Conservation (phyloP, 2,329 filamentous ascomycete genomes). For the Exophiala mesophila region DNA sequence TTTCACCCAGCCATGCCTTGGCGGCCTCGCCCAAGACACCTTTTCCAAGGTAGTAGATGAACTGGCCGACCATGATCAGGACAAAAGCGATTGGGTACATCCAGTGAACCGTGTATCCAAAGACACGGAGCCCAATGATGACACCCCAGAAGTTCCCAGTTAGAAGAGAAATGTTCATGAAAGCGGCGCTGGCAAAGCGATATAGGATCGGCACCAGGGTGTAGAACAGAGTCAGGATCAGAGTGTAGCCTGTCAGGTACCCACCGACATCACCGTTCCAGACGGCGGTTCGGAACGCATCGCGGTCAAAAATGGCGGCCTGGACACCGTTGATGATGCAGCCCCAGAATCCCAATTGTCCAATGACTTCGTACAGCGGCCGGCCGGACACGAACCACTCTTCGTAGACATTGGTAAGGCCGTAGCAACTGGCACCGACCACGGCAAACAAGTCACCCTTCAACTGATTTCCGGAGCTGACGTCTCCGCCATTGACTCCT, state of each 20-base stretch:
- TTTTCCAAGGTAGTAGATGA: constrained; percentile 82
- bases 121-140: constrained; percentile 83
- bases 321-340: constrained; percentile 88
- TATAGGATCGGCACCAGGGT: constrained; percentile 79
- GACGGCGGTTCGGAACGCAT: constrained; percentile 59
- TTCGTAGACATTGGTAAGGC: constrained; percentile 83
- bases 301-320: constrained; percentile 84
- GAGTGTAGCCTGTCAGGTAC: constrained; percentile 84
- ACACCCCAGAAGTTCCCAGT: constrained; percentile 98
- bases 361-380: constrained; percentile 88
- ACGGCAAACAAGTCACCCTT: constrained; percentile 93
- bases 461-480: constrained; percentile 58
- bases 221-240: constrained; percentile 81
- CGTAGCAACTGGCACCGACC: constrained; percentile 84
- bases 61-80: constrained; percentile 77
- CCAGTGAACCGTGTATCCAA: constrained; percentile 74
- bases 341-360: constrained; percentile 83
- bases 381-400: constrained; percentile 87
- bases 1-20: constrained; percentile 90
- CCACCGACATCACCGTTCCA: constrained; percentile 68
- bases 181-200: constrained; percentile 83
- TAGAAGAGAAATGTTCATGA: constrained; percentile 92
- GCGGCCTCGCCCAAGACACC: constrained; percentile 76
- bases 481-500: constrained; percentile 60
- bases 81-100: constrained; percentile 96